A percentile compares a stretch with the other conserved stretches of the same genome.
Conservation (phyloP, 306 rosid genomes). For the Cercis canadensis region DNA sequence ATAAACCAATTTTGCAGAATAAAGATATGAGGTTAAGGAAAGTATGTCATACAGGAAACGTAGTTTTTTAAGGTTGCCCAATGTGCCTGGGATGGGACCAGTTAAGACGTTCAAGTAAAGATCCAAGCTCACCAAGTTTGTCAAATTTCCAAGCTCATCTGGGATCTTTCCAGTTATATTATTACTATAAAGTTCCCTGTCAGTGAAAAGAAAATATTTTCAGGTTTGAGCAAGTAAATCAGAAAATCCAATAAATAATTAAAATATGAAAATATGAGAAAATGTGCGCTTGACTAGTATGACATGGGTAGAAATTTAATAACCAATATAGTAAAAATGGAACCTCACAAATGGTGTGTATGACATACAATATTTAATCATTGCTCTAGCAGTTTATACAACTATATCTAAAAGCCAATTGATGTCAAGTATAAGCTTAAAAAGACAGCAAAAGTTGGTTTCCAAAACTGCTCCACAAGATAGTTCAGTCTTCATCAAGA, state of each 20-base stretch:
- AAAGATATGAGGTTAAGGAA: conserved; percentile 48
- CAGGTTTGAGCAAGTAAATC: conserved; percentile 25
- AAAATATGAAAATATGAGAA: neutral
- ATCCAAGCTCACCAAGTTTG: conserved; percentile 93
- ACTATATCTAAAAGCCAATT: neutral
- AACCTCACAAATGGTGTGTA: neutral
- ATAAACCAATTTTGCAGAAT: conserved; percentile 24
- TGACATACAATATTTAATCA: neutral
- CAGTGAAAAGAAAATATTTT: conserved; percentile 28
- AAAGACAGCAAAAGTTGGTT: too few relatives aligned
- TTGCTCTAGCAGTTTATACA: conserved; percentile 12
- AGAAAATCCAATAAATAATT: neutral
- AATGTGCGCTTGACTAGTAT: neutral
- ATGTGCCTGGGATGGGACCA: conserved; percentile 60
- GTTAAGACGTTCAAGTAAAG: conserved; percentile 69
- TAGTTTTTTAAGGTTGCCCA: conserved; percentile 66
- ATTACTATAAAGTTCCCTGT: conserved; percentile 82
- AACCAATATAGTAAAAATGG: neutral
- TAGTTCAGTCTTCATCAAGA: too few relatives aligned
- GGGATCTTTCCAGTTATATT: conserved; percentile 73
- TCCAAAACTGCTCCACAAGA: too few relatives aligned
- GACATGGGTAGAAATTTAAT: neutral
- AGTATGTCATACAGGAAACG: conserved; percentile 76
- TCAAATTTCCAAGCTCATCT: conserved; percentile 73
- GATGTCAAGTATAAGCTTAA: too few relatives aligned